Conservation (phyloP, 1,284 basidiomycete species). For the Cutaneotrichosporon dermatis region DNA sequence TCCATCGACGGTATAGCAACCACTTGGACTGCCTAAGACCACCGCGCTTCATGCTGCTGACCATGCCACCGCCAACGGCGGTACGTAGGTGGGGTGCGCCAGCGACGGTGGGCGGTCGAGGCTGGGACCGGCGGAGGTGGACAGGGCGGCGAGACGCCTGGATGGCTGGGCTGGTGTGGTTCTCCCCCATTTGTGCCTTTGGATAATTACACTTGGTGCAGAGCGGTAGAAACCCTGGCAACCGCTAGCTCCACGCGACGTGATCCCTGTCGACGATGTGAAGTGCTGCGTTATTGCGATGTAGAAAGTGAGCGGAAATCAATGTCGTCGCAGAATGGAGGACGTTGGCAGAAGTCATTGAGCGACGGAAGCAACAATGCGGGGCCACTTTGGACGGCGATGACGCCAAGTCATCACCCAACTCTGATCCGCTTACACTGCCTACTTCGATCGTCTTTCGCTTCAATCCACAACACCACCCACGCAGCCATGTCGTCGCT, state of each 20-base stretch:
- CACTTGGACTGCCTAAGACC: conserved; percentile 6
- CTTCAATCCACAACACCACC: not conserved
- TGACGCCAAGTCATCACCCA: not conserved
- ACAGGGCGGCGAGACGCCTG: not conserved
- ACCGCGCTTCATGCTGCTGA: conserved; percentile 33
- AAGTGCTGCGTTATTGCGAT: too few relatives aligned
- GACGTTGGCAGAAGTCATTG: not conserved
- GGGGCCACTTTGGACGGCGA: not conserved
- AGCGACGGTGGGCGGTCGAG: not conserved
- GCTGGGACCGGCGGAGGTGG: not conserved
- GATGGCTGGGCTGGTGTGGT: not conserved
- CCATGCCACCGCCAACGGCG: conserved; percentile 30
- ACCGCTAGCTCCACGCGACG: too few relatives aligned
- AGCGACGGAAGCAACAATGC: not conserved
- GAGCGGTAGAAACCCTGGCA: too few relatives aligned
- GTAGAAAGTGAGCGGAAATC: too few relatives aligned
- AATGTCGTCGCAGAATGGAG: too few relatives aligned
- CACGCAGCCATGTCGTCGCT: conserved; percentile 30
- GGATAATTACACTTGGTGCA: too few relatives aligned
- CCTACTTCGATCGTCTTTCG: not conserved
- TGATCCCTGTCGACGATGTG: too few relatives aligned
- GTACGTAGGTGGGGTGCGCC: not conserved
- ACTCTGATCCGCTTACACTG: not conserved
- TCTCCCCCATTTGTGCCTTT: too few relatives aligned
- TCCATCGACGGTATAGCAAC: not conserved